Conservation (phyloP, 768 basidiomycete genomes). For the Mycena vitilis region DNA sequence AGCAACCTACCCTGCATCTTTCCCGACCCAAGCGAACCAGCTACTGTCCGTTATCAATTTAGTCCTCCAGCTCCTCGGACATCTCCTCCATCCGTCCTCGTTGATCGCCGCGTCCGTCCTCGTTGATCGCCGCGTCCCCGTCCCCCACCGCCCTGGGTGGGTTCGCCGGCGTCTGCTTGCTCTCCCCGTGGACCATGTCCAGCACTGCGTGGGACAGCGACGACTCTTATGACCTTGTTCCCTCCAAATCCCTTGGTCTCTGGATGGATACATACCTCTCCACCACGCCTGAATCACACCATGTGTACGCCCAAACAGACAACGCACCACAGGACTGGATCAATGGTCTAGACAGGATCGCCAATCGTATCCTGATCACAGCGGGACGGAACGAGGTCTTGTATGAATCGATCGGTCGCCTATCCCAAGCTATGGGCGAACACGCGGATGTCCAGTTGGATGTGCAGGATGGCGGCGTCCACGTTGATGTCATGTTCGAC, state of each 20-base stretch:
- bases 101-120: background rate
- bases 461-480: constrained; percentile 22
- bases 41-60: constrained; percentile 34
- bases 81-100: constrained; percentile 31
- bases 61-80: constrained; percentile 32
- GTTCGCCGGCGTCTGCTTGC: constrained; percentile 26
- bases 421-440: background rate
- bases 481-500: constrained; percentile 24
- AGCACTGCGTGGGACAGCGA: background rate
- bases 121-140: constrained; percentile 8
- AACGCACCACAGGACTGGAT: background rate
- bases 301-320: background rate
- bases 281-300: constrained; percentile 12
- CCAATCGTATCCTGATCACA: constrained; percentile 3
- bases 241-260: background rate
- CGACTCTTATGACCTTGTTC: constrained; percentile 18
- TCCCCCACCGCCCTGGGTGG: background rate
- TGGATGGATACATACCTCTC: constrained; percentile 19
- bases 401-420: constrained; percentile 1
- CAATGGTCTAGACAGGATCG: constrained; percentile 6
- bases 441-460: constrained; percentile 12
- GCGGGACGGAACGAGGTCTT: constrained; percentile 17
- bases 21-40: constrained; percentile 38
- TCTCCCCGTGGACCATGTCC: constrained; percentile 25
- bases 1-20: constrained; percentile 23